Conservation (phyloP, 352 stramenopile genomes). For the Globisporangium alternatum region DNA sequence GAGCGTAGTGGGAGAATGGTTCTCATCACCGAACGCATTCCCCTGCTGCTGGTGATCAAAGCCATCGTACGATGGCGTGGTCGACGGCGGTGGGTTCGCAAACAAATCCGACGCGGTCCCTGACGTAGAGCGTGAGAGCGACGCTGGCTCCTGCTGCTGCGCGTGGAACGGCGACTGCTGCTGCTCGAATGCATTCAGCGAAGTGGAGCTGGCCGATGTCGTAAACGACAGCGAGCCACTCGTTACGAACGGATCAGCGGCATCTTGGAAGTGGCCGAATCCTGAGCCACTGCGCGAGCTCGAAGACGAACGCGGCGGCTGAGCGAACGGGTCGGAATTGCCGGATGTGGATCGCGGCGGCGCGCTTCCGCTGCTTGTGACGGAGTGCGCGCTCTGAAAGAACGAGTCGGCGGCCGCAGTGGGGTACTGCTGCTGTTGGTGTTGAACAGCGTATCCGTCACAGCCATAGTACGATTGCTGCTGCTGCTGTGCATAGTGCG, state of each 20-base stretch:
- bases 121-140: constrained; percentile 1
- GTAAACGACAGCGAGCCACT: constrained; percentile 10
- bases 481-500: constrained; percentile 12
- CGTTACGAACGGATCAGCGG: constrained; percentile 18
- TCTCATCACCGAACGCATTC: neutral
- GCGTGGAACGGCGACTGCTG: neutral
- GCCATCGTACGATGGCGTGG: constrained; percentile 10
- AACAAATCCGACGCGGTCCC: constrained; percentile 13
- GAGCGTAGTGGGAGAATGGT: neutral
- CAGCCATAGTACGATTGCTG: constrained; percentile 9
- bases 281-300: constrained; percentile 1
- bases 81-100: neutral
- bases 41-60: constrained; percentile 10
- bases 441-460: neutral
- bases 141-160: constrained; percentile 9
- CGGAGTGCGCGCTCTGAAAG: constrained; percentile 18
- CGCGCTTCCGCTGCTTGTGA: constrained; percentile 2
- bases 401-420: constrained; percentile 16
- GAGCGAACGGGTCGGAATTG: constrained; percentile 8
- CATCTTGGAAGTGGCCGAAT: constrained; percentile 8
- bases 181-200: constrained; percentile 8
- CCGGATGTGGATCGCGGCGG: neutral
- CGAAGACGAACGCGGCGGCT: constrained; percentile 12
- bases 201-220: constrained; percentile 3
- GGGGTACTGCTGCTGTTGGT: constrained; percentile 18